Conservation (phyloP, 306 rosid species). For the Astragalus glycyphyllos region DNA sequence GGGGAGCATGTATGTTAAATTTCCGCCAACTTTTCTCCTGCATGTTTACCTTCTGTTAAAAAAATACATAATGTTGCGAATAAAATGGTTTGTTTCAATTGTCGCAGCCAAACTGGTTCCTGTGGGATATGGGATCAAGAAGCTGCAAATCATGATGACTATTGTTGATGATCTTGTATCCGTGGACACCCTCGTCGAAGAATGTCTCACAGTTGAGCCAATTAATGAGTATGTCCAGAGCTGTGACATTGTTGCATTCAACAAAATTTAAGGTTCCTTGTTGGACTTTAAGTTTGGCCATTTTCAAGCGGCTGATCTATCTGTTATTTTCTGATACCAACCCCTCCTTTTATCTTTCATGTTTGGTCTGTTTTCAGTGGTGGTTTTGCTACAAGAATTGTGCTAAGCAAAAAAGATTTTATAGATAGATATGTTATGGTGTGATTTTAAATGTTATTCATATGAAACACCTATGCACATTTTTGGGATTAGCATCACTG, state of each 20-base stretch:
- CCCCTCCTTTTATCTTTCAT: neutral
- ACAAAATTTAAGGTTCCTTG: slow-evolving; percentile 68
- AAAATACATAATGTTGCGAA: neutral
- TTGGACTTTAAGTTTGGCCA: slow-evolving; percentile 40
- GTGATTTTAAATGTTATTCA: slow-evolving; percentile 10
- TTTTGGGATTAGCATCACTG: slow-evolving; percentile 15
- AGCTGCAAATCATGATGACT: slow-evolving; percentile 83
- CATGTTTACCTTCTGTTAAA: neutral
- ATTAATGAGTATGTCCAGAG: slow-evolving; percentile 75
- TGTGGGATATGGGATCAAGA: slow-evolving; percentile 91
- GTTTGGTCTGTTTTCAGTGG: slow-evolving; percentile 38
- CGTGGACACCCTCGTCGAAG: slow-evolving; percentile 78
- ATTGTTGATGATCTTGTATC: slow-evolving; percentile 90
- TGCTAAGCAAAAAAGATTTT: slow-evolving; percentile 36
- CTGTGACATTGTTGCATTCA: slow-evolving; percentile 95
- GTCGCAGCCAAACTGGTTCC: slow-evolving; percentile 77
- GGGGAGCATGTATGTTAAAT: slow-evolving; percentile 89
- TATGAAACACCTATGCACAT: slow-evolving; percentile 25
- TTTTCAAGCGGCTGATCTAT: slow-evolving; percentile 51
- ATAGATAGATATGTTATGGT: slow-evolving; percentile 14
- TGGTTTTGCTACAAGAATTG: slow-evolving; percentile 47
- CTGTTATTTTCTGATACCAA: slow-evolving; percentile 14
- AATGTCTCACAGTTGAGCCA: slow-evolving; percentile 74
- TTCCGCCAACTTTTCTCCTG: neutral
- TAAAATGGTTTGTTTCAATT: slow-evolving; percentile 26